Evolutionary conservation across 2,329 filamentous ascomycete genomes (phyloP).

Genomic region (Fusarium sarcochroum): DNA sequence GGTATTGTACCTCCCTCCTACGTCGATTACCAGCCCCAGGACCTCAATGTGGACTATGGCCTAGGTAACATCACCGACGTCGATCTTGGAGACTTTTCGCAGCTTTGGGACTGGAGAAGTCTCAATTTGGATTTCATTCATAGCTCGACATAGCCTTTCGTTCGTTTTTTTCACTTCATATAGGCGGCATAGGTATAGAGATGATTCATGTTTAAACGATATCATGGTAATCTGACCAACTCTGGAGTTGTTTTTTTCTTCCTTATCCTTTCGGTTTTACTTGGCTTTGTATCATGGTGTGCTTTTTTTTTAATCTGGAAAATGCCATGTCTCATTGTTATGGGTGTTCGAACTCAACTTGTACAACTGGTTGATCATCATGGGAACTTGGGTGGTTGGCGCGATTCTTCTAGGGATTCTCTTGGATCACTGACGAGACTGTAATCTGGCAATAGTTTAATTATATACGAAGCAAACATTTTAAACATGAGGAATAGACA

Average conservation of each 20-base stretch:
- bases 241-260: background rate
- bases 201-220: constrained; percentile 15
- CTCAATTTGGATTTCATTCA: constrained; percentile 45
- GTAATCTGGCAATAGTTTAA: background rate
- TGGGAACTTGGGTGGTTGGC: background rate
- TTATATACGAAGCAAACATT: too few species aligned
- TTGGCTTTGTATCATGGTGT: background rate
- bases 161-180: background rate
- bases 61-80: constrained; percentile 41
- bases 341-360: background rate
- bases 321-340: background rate
- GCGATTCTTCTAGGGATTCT: background rate
- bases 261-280: background rate
- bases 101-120: constrained; percentile 46
- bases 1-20: constrained; percentile 27
- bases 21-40: constrained; percentile 26
- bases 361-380: background rate
- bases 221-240: constrained; percentile 7
- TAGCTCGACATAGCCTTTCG: constrained; percentile 24
- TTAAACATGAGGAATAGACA: too few species aligned
- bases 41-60: constrained; percentile 23
- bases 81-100: constrained; percentile 43
- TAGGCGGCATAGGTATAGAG: constrained; percentile 25
- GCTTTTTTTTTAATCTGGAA: background rate
- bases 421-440: too few species aligned